phyloP scores from a whole-genome alignment of 2,329 filamentous ascomycete species.

The Trichoderma atrobrunneum region DNA sequence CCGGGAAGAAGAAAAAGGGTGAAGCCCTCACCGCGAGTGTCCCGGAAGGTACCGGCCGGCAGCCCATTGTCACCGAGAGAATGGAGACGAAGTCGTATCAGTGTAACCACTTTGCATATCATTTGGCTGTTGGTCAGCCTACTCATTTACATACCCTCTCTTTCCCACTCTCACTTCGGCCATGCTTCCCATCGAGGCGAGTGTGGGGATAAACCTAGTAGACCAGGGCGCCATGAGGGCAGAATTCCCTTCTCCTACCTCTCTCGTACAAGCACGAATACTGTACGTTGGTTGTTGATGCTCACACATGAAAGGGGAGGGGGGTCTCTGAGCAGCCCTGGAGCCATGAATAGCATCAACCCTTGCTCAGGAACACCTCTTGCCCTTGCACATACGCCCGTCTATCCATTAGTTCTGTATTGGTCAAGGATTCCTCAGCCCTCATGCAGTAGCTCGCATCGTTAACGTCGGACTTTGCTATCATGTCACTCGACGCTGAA shows the following conservation, averaged over 20 bases:
- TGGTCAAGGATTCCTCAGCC: background rate
- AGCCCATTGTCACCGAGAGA: background rate
- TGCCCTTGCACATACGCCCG: background rate
- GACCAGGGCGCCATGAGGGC: slow-evolving; percentile 8
- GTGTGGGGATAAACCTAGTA: slow-evolving; percentile 6
- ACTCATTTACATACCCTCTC: background rate
- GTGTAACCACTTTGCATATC: background rate
- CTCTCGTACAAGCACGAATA: background rate
- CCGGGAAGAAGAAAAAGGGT: background rate
- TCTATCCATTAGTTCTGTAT: background rate
- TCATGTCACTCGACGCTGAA: background rate
- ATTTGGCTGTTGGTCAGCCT: slow-evolving; percentile 2
- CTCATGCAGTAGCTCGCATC: background rate
- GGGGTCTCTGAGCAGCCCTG: background rate
- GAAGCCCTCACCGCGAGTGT: background rate
- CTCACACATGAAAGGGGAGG: background rate
- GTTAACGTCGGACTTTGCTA: background rate
- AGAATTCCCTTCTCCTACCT: background rate
- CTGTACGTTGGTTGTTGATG: background rate
- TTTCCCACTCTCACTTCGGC: background rate
- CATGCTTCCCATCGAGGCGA: background rate
- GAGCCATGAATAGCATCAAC: background rate
- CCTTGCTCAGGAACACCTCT: background rate
- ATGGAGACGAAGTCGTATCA: background rate
- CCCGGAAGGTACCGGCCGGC: background rate